Conservation (phyloP, 805 yeast species). For the Spencermartinsiella europaea region DNA sequence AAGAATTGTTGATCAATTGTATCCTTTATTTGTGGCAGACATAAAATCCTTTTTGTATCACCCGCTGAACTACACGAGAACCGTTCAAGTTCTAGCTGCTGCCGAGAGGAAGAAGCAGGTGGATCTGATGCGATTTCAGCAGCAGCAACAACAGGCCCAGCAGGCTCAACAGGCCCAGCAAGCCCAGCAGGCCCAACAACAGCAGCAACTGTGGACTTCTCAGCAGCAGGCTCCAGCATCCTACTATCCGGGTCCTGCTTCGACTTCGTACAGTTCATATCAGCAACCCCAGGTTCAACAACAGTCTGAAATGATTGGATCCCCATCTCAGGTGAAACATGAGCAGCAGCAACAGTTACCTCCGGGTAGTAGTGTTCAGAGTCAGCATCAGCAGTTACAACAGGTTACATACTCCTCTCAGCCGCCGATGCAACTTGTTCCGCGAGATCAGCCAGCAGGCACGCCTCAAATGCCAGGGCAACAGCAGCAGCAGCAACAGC, state of each 20-base stretch:
- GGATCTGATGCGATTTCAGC: conserved; percentile 16
- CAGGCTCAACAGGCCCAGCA: conserved; percentile 8
- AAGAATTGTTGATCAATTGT: conserved; percentile 62
- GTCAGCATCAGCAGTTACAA: neutral
- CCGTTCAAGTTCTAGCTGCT: conserved; percentile 31
- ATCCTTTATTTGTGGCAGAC: conserved; percentile 71
- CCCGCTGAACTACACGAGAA: conserved; percentile 30
- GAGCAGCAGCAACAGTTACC: conserved; percentile 3
- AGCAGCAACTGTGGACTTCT: conserved; percentile 3
- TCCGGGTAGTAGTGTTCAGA: neutral
- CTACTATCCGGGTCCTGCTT: neutral
- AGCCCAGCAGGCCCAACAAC: conserved; percentile 9
- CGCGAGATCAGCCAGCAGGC: neutral
- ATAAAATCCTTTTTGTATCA: conserved; percentile 30
- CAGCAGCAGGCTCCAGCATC: conserved; percentile 1
- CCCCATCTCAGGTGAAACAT: neutral
- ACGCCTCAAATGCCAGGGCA: neutral
- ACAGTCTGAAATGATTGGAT: neutral
- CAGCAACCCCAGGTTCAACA: neutral
- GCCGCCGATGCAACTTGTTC: neutral
- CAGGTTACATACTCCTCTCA: neutral
- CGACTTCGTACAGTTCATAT: neutral
- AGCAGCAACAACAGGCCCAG: conserved; percentile 11
- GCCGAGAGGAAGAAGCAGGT: conserved; percentile 27
- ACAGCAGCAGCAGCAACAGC: conserved; percentile 11